Base-by-base conservation (phyloP, 768 basidiomycete genomes). In the Hydnomerulius pinastri region DNA sequence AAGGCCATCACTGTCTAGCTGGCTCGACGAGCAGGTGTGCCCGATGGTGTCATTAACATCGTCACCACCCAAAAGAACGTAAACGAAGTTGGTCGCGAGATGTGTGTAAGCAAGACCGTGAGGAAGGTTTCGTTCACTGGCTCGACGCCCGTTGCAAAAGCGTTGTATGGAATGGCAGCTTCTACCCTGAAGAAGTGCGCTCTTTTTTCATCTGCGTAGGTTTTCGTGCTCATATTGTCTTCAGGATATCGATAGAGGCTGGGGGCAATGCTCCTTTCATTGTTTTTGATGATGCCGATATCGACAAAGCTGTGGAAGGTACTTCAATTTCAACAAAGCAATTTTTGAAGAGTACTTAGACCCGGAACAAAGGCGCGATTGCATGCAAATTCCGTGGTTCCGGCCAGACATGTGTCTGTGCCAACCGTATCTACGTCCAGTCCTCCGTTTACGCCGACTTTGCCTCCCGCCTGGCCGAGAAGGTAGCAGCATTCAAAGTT, bases 221-320 rank as follows among this genome's bases (percentile, higher is more conserved):
- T 49, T 23, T 41, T 17, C n/a, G n/a, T 6, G 17, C 39, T 55
- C 24, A 55, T 37, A 29, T 29, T 43, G 15, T 36, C 30, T 42
- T 42, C 40, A 75, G 83, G 55, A 65, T 84, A 9, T 92, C 92
- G 2, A 69, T 93, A 30, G 93, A 96, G 71, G 90, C 93, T 24
- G 92, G 94, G 12, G 96, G 97, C 24, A 98, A 98, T 58, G 85
- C 95, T 0, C 90, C 96, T 0, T 94, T 99, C 69, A 97, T 98
- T 58, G 90, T 99, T 6, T 98, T 99, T 66, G 90, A 93, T 55
- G 97, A 98, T 62, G 96, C 94, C 0, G 86, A 98, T 65, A 79
- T 99, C 44, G 90, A 93, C 42, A 84, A 87, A 49, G 97, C 97
- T 24, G 92, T 99, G 6, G 83, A 86, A 56, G 90, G 95, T 80